Evolutionary conservation across 2,329 filamentous ascomycete species (phyloP), one percentile per base, ranked within the genome.

Genomic region (Aspergillus uvarum): DNA sequence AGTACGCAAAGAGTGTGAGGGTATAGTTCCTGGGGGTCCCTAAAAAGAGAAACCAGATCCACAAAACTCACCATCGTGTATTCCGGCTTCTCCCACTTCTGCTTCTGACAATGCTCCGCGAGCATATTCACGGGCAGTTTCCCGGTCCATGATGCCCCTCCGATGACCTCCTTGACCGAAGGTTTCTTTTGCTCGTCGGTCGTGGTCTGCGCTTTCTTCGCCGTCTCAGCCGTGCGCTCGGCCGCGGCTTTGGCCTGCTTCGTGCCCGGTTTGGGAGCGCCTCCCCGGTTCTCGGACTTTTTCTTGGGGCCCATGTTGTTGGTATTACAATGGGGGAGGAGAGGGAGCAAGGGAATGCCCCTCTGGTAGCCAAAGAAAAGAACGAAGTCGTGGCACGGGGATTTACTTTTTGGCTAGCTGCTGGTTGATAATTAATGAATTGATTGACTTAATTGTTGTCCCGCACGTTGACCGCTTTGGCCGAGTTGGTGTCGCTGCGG

Each of bases 131-230:
- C 90, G 1, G 95, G 95, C 32, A 99, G 81, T 75, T 99, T 99
- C 47, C 95, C 95, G 0, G 95, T 99, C 95, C 95, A 99, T 67
- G 92, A 97, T 60, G 92, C 87, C 52, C 95, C 95, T 47, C 92
- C 95, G 71, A 99, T 96, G 65, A 99, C 81, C 68, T 96, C 91
- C 76, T 85, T 80, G 22, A 83, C 84, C 52, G 85, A 82, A 47
- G 85, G 85, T 67, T 84, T 86, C 73, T 86, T 87, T n/a, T 80
- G 80, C 62, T 77, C 75, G 44, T 78, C 76, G 16, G 74, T 64
- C 6, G 73, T 77, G 52, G 78, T 75, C 64, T 65, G 69, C 58
- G 62, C 65, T 60, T 64, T 72, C 62, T 70, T 76, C 66, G 70
- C 68, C 47, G 58, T 70, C 57, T 73, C 71, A 26, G 66, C 61